Evolutionary conservation across 345 rosid genomes (phyloP).

Genomic region (Arabis hirsuta): DNA sequence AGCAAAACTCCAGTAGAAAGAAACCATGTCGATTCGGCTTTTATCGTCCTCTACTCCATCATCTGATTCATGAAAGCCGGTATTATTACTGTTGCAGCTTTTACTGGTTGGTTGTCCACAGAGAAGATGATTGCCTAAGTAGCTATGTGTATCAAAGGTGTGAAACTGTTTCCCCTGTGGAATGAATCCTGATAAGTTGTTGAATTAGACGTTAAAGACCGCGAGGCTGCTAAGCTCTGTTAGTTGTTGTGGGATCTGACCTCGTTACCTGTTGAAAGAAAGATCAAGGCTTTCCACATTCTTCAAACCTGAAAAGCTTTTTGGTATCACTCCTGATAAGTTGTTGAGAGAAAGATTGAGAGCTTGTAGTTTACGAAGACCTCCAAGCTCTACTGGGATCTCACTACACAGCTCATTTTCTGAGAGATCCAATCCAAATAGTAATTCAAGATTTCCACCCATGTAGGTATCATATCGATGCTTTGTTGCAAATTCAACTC

Average conservation of each 20-base stretch:
- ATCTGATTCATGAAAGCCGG: not conserved
- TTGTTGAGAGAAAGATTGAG: too few relatives aligned
- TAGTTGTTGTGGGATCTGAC: not conserved
- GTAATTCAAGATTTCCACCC: too few relatives aligned
- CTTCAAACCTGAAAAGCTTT: too few relatives aligned
- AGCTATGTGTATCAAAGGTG: constrained; percentile 13
- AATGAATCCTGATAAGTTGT: constrained; percentile 26
- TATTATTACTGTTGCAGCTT: not conserved
- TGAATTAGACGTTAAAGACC: not conserved
- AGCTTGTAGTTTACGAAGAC: too few relatives aligned
- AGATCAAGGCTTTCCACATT: not conserved
- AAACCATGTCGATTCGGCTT: not conserved
- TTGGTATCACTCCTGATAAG: too few relatives aligned
- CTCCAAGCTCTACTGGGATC: too few relatives aligned
- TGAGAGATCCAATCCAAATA: too few relatives aligned
- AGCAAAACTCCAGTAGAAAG: constrained; percentile 26
- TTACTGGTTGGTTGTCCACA: constrained; percentile 9
- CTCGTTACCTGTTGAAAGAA: constrained; percentile 19
- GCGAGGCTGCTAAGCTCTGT: not conserved
- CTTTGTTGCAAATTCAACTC: constrained; percentile 6
- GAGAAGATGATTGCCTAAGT: constrained; percentile 15
- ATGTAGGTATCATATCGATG: constrained; percentile 21
- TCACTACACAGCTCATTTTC: too few relatives aligned
- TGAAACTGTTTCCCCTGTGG: constrained; percentile 13
- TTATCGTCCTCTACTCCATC: not conserved